A percentile compares a stretch with the other conserved stretches of the same genome.
Evolutionary conservation across 768 basidiomycete genomes (phyloP).

Genomic region (Lactifluus echinatus): DNA sequence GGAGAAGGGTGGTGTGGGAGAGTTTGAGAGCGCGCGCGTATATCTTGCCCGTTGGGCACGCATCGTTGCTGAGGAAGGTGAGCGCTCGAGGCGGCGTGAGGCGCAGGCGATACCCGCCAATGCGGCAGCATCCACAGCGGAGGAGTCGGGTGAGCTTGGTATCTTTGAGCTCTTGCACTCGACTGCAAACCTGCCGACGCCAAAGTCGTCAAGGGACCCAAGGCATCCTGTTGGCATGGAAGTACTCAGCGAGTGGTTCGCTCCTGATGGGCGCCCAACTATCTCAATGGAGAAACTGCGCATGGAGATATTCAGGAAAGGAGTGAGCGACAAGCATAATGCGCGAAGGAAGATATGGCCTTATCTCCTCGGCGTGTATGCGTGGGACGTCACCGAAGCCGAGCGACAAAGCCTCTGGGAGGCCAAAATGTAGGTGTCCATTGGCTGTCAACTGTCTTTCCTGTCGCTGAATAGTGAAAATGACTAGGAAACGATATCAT

Average conservation of each 20-base stretch:
- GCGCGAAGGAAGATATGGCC: slow-evolving; percentile 82
- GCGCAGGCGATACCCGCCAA: slow-evolving; percentile 56
- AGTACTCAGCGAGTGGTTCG: slow-evolving; percentile 76
- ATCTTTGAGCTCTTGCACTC: slow-evolving; percentile 83
- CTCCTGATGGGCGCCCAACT: slow-evolving; percentile 55
- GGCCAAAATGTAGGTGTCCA: slow-evolving; percentile 44
- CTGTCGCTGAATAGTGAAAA: not conserved
- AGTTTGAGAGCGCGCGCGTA: slow-evolving; percentile 93
- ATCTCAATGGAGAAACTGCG: slow-evolving; percentile 62
- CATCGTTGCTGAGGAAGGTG: slow-evolving; percentile 96
- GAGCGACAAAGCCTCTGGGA: slow-evolving; percentile 58
- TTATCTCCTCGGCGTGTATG: slow-evolving; percentile 74
- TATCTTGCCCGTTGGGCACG: slow-evolving; percentile 97
- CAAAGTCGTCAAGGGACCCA: slow-evolving; percentile 77
- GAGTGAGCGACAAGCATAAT: slow-evolving; percentile 44
- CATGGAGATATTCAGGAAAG: slow-evolving; percentile 70
- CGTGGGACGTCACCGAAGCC: slow-evolving; percentile 62
- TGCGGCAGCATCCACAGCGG: slow-evolving; percentile 27
- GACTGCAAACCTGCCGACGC: slow-evolving; percentile 70
- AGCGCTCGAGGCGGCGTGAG: slow-evolving; percentile 76
- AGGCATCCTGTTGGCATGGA: slow-evolving; percentile 63
- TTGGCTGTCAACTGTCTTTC: not conserved
- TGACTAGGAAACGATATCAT: slow-evolving; percentile 55
- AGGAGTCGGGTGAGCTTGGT: slow-evolving; percentile 44
- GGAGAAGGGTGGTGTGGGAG: slow-evolving; percentile 86